A percentile compares a stretch with the other conserved stretches of the same genome.
phyloP scores from a whole-genome alignment of 495 filamentous ascomycete species.

The Endocarpon pusillum region DNA sequence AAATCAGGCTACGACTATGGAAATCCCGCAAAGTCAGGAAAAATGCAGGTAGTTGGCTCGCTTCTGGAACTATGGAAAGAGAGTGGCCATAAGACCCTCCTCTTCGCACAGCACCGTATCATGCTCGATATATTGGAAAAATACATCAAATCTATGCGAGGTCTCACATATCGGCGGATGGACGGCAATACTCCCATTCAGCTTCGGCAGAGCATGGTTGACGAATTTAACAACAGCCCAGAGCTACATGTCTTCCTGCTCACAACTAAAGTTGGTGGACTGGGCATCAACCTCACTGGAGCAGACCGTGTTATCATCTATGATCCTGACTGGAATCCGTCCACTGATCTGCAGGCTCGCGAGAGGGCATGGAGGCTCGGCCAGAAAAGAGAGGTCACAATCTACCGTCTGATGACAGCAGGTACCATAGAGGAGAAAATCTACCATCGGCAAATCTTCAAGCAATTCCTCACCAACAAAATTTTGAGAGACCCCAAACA shows the following conservation, averaged over 20 bases:
- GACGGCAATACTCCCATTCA: conserved; percentile 78
- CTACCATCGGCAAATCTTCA: conserved; percentile 94
- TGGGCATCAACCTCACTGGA: conserved; percentile 87
- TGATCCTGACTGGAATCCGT: conserved; percentile 96
- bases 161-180: conserved; percentile 75
- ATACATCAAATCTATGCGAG: conserved; percentile 45
- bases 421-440: conserved; percentile 99
- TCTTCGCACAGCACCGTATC: conserved; percentile 81
- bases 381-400: conserved; percentile 82
- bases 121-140: conserved; percentile 88
- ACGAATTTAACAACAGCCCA: conserved; percentile 73
- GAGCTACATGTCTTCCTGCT: conserved; percentile 76
- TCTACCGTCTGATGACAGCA: conserved; percentile 91
- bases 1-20: conserved; percentile 57
- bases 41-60: conserved; percentile 82
- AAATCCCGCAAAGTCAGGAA: conserved; percentile 56
- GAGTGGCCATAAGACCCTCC: conserved; percentile 72
- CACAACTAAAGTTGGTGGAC: conserved; percentile 85
- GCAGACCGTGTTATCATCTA: conserved; percentile 94
- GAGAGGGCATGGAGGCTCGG: conserved; percentile 92
- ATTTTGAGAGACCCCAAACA: conserved; percentile 86
- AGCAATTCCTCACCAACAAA: conserved; percentile 90
- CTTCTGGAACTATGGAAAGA: conserved; percentile 74
- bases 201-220: conserved; percentile 65
- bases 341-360: conserved; percentile 83